Evolutionary conservation across 768 basidiomycete species (phyloP), one percentile per base, ranked within the genome.

Genomic region (Paxillus involutus): DNA sequence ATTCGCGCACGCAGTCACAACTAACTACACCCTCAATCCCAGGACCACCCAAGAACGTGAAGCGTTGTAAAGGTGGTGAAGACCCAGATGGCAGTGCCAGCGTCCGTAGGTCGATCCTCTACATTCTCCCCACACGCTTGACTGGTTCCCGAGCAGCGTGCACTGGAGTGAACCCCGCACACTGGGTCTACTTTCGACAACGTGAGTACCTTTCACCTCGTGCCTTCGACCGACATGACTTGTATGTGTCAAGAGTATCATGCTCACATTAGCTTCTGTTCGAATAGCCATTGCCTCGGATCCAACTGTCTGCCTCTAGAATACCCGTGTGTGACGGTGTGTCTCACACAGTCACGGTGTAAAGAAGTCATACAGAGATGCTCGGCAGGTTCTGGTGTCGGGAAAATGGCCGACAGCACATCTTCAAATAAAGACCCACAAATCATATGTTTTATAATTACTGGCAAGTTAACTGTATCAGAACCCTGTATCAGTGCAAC

Each of bases 51-150:
- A 65, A 66, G 36, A 77, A 74, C 40, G 72, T 75, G 40, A 75
- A 67, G 46, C 73, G 72, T 46, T 80, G 77, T 52, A 60, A 66
- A 13, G 75, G 74, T 17, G 69, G 72, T 2, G 81, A 83, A 57
- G 77, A 83, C 48, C 72, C 75, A 10, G 49, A 69, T 9, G 81
- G 81, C 44, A 81, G 81, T 54, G 71, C 68, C 30, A 80, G 72
- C 5, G 76, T 80, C 44, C 69, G 80, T 82, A 60, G 60, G 73
- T 51, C 9, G 21, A 39, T 52, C 5, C 6, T 37, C 9, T 19
- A 12, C 42, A 24, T 26, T 14, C 9, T 9, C 45, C 45, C 42
- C 33, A 5, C 33, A 10, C 40, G 19, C 16, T 44, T 41, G n/a
- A 55, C 40, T 35, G 53, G 11, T 39, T 26, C 35, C 39, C 43